Conservation (phyloP, 345 rosid genomes). For the Turnera subulata region DNA sequence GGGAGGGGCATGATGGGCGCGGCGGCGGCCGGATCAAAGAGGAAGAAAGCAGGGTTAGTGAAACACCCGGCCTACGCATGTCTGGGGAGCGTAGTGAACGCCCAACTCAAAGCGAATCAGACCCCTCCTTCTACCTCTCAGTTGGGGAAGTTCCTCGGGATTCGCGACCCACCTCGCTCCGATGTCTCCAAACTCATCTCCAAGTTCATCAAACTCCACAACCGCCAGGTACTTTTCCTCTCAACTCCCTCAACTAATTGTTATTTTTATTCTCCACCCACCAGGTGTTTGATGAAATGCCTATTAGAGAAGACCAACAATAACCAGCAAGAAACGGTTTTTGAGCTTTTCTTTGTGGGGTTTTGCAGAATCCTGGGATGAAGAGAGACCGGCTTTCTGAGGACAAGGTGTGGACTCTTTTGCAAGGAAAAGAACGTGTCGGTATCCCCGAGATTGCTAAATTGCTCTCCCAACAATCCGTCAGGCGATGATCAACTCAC, state of each 20-base stretch:
- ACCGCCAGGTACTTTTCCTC: conserved; percentile 27
- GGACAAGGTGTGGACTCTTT: conserved; percentile 28
- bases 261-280: neutral
- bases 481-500: conserved; percentile 14
- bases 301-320: neutral
- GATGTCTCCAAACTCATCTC: conserved; percentile 36
- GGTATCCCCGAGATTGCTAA: conserved; percentile 31
- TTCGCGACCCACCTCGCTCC: conserved; percentile 32
- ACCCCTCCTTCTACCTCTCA: conserved; percentile 29
- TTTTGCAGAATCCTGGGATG: conserved; percentile 34
- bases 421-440: conserved; percentile 28
- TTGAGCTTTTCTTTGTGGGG: too few species aligned
- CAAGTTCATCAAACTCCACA: conserved; percentile 50
- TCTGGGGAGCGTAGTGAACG: conserved; percentile 21
- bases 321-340: too few species aligned
- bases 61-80: conserved; percentile 11
- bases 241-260: too few species aligned
- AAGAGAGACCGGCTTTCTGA: conserved; percentile 32
- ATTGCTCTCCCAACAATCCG: conserved; percentile 28
- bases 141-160: conserved; percentile 38
- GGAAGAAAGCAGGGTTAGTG: conserved; percentile 1
- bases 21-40: neutral
- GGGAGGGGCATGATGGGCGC: neutral
- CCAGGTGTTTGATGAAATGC: conserved; percentile 2
- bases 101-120: conserved; percentile 11